These are phyloP conservation scores for Puccinia horiana DNA, from an alignment of 1,284 basidiomycete genomes.

Conservation along the genomic window DNA sequence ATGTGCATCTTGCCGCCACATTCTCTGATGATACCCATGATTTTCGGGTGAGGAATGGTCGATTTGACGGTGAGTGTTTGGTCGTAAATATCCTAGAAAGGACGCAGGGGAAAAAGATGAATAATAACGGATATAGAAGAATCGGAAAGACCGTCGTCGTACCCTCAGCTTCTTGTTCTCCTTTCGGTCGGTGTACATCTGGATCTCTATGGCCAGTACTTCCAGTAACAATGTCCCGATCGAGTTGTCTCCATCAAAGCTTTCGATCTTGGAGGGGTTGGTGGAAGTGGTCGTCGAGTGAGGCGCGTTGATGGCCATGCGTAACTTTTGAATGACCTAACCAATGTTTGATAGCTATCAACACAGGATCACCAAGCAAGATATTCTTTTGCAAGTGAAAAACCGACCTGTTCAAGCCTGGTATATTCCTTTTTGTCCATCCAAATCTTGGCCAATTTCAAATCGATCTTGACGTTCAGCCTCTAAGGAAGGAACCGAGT, in stretches of 20 bases:
- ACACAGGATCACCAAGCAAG: no score
- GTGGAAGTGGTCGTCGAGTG: neutral
- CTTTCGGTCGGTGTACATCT: conserved; percentile 96
- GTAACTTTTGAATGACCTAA: conserved; percentile 46
- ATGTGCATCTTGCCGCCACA: conserved; percentile 99
- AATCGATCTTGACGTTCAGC: conserved; percentile 88
- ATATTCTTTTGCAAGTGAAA: no score
- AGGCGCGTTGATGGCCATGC: conserved; percentile 33
- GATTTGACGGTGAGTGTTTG: conserved; percentile 88
- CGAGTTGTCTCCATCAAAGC: conserved; percentile 73
- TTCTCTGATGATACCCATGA: conserved; percentile 98
- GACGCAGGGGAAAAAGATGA: neutral
- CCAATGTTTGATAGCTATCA: no score
- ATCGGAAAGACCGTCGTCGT: neutral
- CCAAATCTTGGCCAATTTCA: conserved; percentile 97
- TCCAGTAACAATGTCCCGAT: conserved; percentile 92
- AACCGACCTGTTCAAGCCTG: conserved; percentile 73
- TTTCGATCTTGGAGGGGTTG: conserved; percentile 19
- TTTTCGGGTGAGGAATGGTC: conserved; percentile 95
- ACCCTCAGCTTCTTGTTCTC: conserved; percentile 96
- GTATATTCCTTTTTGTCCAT: conserved; percentile 87
- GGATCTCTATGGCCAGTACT: conserved; percentile 96
- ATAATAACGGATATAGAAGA: neutral
- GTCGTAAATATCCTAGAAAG: conserved; percentile 85
- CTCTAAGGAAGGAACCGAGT: conserved; percentile 64